phyloP scores from a whole-genome alignment of 2,329 filamentous ascomycete species.

The Onygena corvina region DNA sequence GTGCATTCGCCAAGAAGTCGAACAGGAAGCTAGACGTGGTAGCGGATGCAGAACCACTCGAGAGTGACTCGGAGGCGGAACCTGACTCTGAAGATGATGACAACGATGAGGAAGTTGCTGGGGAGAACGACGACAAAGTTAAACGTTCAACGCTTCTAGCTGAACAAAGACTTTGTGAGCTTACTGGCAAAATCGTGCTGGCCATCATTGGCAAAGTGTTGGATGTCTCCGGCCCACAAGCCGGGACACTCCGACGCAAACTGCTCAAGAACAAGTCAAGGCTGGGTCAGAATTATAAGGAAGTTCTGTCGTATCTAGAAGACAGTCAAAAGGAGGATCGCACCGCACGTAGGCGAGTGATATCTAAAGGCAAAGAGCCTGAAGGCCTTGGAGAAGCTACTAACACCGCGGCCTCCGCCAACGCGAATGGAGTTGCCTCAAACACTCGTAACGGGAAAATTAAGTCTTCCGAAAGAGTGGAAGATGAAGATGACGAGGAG shows the following conservation, averaged over 20 bases:
- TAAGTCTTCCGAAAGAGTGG: slow-evolving; percentile 34
- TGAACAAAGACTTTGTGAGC: slow-evolving; percentile 74
- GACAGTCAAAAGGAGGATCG: slow-evolving; percentile 40
- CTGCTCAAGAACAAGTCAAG: slow-evolving; percentile 67
- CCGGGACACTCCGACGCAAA: slow-evolving; percentile 55
- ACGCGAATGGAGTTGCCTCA: slow-evolving; percentile 22
- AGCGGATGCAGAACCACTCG: slow-evolving; percentile 50
- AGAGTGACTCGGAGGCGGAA: slow-evolving; percentile 51
- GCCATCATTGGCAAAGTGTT: slow-evolving; percentile 64
- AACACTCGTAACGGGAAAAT: slow-evolving; percentile 18
- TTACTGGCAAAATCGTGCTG: slow-evolving; percentile 74
- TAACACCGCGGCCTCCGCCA: no score
- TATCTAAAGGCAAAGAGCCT: slow-evolving; percentile 5
- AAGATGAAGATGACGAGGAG: slow-evolving; percentile 30
- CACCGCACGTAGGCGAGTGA: slow-evolving; percentile 8
- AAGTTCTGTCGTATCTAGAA: slow-evolving; percentile 70
- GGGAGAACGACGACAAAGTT: slow-evolving; percentile 33
- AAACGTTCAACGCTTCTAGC: slow-evolving; percentile 56
- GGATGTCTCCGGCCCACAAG: slow-evolving; percentile 49
- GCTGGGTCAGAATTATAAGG: slow-evolving; percentile 74
- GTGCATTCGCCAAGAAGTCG: slow-evolving; percentile 59
- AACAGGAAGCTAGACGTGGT: slow-evolving; percentile 31
- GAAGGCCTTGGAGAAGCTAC: not conserved
- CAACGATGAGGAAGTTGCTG: slow-evolving; percentile 18
- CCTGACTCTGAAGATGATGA: slow-evolving; percentile 37